Evolutionary conservation across 441 rosid species (phyloP).

Genomic region (Geranium incanum): DNA sequence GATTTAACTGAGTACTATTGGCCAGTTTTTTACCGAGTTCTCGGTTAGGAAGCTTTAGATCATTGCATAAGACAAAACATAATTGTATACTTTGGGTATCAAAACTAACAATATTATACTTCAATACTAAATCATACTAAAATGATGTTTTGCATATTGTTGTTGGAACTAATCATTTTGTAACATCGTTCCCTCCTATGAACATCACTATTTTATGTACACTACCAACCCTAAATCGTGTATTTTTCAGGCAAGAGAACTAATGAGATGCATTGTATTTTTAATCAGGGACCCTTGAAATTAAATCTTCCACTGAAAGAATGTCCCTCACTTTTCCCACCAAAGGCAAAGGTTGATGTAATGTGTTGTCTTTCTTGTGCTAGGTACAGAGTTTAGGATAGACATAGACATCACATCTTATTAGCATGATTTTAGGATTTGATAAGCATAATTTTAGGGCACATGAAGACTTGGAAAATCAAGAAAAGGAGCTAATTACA

Average conservation of each 20-base stretch:
- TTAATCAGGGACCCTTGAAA: background rate
- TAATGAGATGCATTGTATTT: too few species aligned
- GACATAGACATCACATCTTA: conserved; percentile 4
- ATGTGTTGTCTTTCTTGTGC: background rate
- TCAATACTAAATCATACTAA: too few species aligned
- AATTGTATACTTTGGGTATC: too few species aligned
- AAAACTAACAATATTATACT: too few species aligned
- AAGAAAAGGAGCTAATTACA: background rate
- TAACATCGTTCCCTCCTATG: too few species aligned
- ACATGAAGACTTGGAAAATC: background rate
- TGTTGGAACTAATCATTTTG: too few species aligned
- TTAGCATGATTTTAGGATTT: conserved; percentile 5
- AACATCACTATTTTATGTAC: background rate
- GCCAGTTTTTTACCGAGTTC: too few species aligned
- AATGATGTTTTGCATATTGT: too few species aligned
- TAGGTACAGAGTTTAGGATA: background rate
- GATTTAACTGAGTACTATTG: too few species aligned
- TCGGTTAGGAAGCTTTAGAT: too few species aligned
- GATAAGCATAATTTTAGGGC: conserved; percentile 7
- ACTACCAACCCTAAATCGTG: background rate
- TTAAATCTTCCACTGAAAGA: too few species aligned
- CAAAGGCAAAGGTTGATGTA: background rate
- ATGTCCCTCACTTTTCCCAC: background rate
- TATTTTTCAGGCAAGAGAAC: background rate
- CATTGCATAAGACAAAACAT: too few species aligned